These are phyloP conservation scores for Cucurbita maxima DNA, from an alignment of 306 rosid species.

Conservation along the genomic window DNA sequence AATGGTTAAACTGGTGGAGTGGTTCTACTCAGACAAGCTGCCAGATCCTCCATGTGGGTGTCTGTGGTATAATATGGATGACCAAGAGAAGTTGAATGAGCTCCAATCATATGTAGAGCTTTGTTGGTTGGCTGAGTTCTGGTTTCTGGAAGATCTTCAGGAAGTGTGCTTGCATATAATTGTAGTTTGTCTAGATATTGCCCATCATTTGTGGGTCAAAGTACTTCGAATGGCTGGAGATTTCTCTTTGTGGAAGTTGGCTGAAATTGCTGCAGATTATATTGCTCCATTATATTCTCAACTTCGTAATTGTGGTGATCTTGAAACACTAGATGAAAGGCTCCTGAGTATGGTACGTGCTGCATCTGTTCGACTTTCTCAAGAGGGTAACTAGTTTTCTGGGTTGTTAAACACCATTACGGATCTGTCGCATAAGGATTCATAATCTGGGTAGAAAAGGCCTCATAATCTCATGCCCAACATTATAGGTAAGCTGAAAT, in stretches of 20 bases:
- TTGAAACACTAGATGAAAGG: constrained; percentile 48
- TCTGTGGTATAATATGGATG: constrained; percentile 59
- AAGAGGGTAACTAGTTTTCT: constrained; percentile 15
- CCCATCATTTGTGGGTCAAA: constrained; percentile 31
- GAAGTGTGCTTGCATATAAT: constrained; percentile 51
- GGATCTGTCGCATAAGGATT: constrained; percentile 3
- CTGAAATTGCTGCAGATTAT: constrained; percentile 39
- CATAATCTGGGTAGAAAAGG: background rate
- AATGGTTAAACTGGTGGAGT: constrained; percentile 47
- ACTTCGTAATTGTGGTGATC: constrained; percentile 56
- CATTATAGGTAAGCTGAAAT: background rate
- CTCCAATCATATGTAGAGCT: constrained; percentile 63
- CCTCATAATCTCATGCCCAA: background rate
- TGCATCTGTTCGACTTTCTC: constrained; percentile 48
- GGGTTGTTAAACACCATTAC: background rate
- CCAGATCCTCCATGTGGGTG: constrained; percentile 67
- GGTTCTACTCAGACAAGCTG: constrained; percentile 52
- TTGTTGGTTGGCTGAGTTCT: constrained; percentile 66
- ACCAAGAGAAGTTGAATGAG: constrained; percentile 41
- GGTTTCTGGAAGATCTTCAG: constrained; percentile 46
- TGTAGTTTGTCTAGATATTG: constrained; percentile 38
- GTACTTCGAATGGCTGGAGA: constrained; percentile 45
- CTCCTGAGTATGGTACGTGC: constrained; percentile 45
- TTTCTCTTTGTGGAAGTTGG: constrained; percentile 54
- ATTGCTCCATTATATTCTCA: constrained; percentile 59